Conservation (phyloP, 1,139 yeast species). For the Debaryomyces udenii region DNA sequence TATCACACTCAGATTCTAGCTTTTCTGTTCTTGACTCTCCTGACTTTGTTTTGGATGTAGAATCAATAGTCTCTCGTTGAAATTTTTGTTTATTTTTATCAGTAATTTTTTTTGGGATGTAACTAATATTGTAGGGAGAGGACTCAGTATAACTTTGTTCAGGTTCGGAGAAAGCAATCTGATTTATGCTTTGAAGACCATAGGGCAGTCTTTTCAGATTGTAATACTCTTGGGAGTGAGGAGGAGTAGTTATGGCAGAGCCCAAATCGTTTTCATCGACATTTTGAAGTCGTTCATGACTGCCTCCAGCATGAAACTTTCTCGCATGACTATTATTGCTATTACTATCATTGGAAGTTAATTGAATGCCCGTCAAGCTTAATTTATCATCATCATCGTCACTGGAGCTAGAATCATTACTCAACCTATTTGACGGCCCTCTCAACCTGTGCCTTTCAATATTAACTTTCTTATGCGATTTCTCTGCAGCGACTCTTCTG, state of each 20-base stretch:
- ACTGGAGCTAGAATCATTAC: background rate
- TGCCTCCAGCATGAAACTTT: conserved; percentile 1
- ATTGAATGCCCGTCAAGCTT: conserved; percentile 7
- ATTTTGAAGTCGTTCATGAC: background rate
- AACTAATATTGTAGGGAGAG: conserved; percentile 13
- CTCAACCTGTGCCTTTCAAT: background rate
- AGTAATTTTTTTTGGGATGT: conserved; percentile 15
- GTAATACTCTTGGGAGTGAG: conserved; percentile 25
- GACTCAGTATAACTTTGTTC: background rate
- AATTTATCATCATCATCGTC: conserved; percentile 9
- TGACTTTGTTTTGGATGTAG: background rate
- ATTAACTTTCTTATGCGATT: no score
- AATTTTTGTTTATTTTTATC: conserved; percentile 3
- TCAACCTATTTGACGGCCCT: background rate
- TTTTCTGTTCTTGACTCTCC: background rate
- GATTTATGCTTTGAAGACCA: conserved; percentile 1
- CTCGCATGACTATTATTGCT: conserved; percentile 2
- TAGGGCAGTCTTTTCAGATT: conserved; percentile 1
- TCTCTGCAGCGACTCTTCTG: no score
- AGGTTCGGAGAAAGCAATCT: background rate
- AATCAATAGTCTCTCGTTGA: background rate
- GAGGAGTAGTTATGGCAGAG: conserved; percentile 30
- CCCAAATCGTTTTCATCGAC: conserved; percentile 12
- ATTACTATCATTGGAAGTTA: conserved; percentile 1
- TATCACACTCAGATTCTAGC: conserved; percentile 11